Evolutionary conservation across 2,329 filamentous ascomycete species (phyloP).

Genomic region (Pseudopyricularia javanii): DNA sequence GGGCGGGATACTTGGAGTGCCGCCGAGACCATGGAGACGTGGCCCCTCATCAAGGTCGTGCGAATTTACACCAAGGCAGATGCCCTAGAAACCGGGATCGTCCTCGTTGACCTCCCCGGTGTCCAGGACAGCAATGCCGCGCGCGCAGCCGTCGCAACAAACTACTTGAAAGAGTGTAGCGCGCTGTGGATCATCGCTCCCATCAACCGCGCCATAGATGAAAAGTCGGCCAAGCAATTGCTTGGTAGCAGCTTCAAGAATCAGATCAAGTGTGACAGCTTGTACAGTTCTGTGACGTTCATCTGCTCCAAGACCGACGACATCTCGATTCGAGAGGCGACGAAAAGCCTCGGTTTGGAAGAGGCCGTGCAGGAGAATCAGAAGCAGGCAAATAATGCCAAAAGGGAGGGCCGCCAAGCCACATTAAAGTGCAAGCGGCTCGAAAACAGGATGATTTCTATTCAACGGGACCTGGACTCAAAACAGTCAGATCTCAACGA

Average conservation of each 20-base stretch:
- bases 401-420: too few relatives aligned
- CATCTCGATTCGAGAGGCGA: slow-evolving; percentile 21
- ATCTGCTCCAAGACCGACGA: slow-evolving; percentile 54
- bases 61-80: not conserved
- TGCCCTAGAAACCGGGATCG: not conserved
- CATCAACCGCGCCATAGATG: slow-evolving; percentile 46
- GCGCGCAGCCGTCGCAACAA: slow-evolving; percentile 40
- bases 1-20: not conserved
- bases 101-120: slow-evolving; percentile 25
- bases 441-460: too few relatives aligned
- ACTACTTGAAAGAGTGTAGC: slow-evolving; percentile 48
- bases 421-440: not conserved
- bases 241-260: slow-evolving; percentile 44
- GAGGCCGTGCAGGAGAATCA: not conserved
- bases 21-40: not conserved
- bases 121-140: slow-evolving; percentile 48
- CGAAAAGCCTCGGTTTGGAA: not conserved
- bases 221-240: slow-evolving; percentile 43
- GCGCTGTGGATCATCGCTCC: slow-evolving; percentile 51
- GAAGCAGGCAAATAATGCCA: not conserved
- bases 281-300: slow-evolving; percentile 41
- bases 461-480: not conserved
- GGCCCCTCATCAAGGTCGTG: not conserved
- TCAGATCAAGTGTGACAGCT: slow-evolving; percentile 47
- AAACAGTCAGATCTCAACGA: not conserved